Evolutionary conservation across 75 land plant species (phyloP), one percentile per base, ranked within the genome.

Genomic region (Chamaecyparis obtusa): DNA sequence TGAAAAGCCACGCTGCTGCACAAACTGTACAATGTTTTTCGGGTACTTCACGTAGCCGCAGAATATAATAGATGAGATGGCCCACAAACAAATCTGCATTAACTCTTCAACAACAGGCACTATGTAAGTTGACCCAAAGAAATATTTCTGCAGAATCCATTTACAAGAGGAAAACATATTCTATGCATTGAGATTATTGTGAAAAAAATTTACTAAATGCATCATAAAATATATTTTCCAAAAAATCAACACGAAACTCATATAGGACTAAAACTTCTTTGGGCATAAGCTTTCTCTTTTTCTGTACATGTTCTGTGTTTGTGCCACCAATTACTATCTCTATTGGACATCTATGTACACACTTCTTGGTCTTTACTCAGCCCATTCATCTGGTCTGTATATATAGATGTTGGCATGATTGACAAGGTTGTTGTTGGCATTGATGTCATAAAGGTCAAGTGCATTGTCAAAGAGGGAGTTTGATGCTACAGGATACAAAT

Each of bases 31-130:
- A 88, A 32, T 90, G 82, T 21, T 92, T 88, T 57, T 93, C 94
- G 30, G 95, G 90, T 41, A 97, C 93, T 19, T 93, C 89, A 46
- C 95, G 94, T 30, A 91, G 85, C 88, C 88, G 89, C 89, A 98
- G 88, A 84, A 97, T 93, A 43, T 36, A 54, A 41, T 90, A 88
- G 3, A 98, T 91, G 83, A 97, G 87, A 80, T 90, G 89, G 5
- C 99, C 99, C 14, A 94, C 98, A 49, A 97, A 93, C 69, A 98
- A 88, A 97, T 98, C 99, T 98, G 95, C 90, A 91, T 51, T 54
- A 54, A 51, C 35, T 56, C 84, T 83, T 83, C 57, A 43, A 80
- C 83, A 80, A 43, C 30, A 48, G 6, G 39, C 83, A 5, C 15
- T 48, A 84, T 15, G 35, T 48, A 84, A 84, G 85, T 32, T 54